These are phyloP conservation scores for Ogataea degrootiae DNA, from an alignment of 805 yeast genomes.

Conservation along the genomic window DNA sequence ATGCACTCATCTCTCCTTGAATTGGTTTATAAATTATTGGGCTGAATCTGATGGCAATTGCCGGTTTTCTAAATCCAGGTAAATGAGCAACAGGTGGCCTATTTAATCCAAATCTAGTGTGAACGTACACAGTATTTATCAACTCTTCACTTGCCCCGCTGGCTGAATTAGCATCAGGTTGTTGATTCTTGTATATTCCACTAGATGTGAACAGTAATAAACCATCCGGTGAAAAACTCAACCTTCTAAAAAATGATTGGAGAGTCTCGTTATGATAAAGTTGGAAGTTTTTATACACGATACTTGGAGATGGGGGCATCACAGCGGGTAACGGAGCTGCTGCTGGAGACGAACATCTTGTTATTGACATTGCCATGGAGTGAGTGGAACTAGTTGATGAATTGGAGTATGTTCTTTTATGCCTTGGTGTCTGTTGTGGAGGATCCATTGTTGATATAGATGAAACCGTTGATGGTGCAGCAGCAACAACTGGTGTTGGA, in stretches of 20 bases:
- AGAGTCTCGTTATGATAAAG: slow-evolving; percentile 82
- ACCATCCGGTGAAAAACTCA: slow-evolving; percentile 90
- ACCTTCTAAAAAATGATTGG: slow-evolving; percentile 84
- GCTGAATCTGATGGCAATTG: slow-evolving; percentile 75
- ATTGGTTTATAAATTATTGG: slow-evolving; percentile 52
- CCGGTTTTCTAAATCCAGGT: slow-evolving; percentile 79
- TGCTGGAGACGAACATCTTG: slow-evolving; percentile 25
- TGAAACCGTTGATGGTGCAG: background rate
- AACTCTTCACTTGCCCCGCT: slow-evolving; percentile 10
- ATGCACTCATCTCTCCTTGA: slow-evolving; percentile 24
- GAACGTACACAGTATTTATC: slow-evolving; percentile 73
- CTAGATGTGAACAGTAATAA: slow-evolving; percentile 70
- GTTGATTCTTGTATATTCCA: slow-evolving; percentile 48
- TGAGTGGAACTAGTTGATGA: slow-evolving; percentile 33
- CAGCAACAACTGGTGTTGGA: background rate
- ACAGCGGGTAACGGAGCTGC: slow-evolving; percentile 43
- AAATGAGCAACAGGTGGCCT: slow-evolving; percentile 72
- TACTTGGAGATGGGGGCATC: slow-evolving; percentile 30
- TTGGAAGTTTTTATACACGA: slow-evolving; percentile 34
- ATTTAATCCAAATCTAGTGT: slow-evolving; percentile 63
- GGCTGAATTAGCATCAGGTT: background rate
- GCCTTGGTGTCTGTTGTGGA: slow-evolving; percentile 27
- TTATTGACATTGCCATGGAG: slow-evolving; percentile 23
- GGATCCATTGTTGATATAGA: slow-evolving; percentile 26
- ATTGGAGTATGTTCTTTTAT: slow-evolving; percentile 40